Percentiles rank a stretch among this genome's conserved stretches.
phyloP scores from a whole-genome alignment of 1,139 yeast species.

The Candida smagusa region DNA sequence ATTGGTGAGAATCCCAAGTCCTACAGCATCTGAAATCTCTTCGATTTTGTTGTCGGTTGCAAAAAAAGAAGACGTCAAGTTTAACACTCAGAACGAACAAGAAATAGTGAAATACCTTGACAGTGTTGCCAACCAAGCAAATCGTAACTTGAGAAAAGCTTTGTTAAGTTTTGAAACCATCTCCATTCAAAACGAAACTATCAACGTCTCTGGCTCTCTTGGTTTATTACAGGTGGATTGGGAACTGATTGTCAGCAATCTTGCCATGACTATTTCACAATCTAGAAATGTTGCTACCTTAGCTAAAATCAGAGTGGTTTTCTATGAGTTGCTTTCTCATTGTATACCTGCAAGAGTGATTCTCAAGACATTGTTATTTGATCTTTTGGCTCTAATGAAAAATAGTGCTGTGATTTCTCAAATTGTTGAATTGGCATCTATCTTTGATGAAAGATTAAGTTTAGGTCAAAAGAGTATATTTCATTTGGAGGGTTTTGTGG shows the following conservation, averaged over 20 bases:
- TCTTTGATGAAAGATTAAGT: constrained; percentile 83
- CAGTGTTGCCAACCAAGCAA: constrained; percentile 53
- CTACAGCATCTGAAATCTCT: constrained; percentile 56
- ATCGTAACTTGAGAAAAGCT: constrained; percentile 75
- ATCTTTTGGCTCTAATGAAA: constrained; percentile 41
- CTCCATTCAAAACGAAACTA: constrained; percentile 65
- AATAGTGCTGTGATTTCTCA: constrained; percentile 38
- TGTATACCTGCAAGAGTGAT: constrained; percentile 87
- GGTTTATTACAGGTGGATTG: constrained; percentile 66
- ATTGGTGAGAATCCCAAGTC: constrained; percentile 82
- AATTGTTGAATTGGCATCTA: constrained; percentile 66
- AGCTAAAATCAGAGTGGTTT: constrained; percentile 66
- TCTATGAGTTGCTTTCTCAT: constrained; percentile 86
- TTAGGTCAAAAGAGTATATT: constrained; percentile 87
- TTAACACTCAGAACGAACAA: constrained; percentile 31
- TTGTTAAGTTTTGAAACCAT: constrained; percentile 81
- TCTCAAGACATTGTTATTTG: constrained; percentile 63
- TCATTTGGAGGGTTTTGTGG: constrained; percentile 92
- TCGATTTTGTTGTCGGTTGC: constrained; percentile 55
- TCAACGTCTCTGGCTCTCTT: constrained; percentile 41
- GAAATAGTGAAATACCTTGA: constrained; percentile 42
- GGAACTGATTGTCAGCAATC: constrained; percentile 69
- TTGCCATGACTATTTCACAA: constrained; percentile 58
- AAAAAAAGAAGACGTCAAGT: constrained; percentile 50
- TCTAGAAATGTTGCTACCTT: constrained; percentile 71